These are phyloP conservation scores for Penicillium chermesinum DNA, from an alignment of 495 filamentous ascomycete genomes.

Conservation along the genomic window DNA sequence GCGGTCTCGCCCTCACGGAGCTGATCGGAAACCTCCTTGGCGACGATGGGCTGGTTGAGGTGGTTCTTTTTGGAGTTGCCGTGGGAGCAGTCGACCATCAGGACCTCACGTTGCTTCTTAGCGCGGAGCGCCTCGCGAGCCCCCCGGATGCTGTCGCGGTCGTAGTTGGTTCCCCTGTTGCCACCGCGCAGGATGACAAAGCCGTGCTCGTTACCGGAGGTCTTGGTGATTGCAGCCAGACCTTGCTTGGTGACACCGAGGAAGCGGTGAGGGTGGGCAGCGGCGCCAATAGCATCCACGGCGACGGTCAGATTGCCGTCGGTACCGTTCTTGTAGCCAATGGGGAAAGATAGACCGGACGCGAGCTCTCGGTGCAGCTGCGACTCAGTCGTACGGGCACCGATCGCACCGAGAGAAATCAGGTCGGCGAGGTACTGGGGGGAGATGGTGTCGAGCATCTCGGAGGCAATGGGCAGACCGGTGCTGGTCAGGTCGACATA, in stretches of 20 bases:
- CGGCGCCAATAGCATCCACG: slow-evolving; percentile 92
- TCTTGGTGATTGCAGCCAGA: slow-evolving; percentile 89
- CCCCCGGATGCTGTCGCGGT: slow-evolving; percentile 69
- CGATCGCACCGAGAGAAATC: slow-evolving; percentile 92
- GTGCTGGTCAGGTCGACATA: slow-evolving; percentile 81
- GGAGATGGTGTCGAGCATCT: slow-evolving; percentile 99
- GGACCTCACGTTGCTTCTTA: slow-evolving; percentile 80
- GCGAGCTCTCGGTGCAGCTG: slow-evolving; percentile 94
- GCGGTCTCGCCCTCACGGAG: slow-evolving; percentile 78
- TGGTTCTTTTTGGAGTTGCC: slow-evolving; percentile 65
- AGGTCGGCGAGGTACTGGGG: slow-evolving; percentile 92
- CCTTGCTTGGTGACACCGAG: slow-evolving; percentile 99
- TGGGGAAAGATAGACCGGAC: slow-evolving; percentile 94
- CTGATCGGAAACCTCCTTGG: slow-evolving; percentile 75
- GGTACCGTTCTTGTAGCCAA: slow-evolving; percentile 99
- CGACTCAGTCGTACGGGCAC: slow-evolving; percentile 93
- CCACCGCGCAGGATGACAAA: slow-evolving; percentile 95
- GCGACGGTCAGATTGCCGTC: slow-evolving; percentile 93
- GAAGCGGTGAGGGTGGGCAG: slow-evolving; percentile 90
- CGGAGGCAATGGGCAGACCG: slow-evolving; percentile 89
- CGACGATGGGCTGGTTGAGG: slow-evolving; percentile 88
- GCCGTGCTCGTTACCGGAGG: slow-evolving; percentile 88
- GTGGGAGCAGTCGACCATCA: slow-evolving; percentile 99
- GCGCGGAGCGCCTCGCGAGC: slow-evolving; percentile 76
- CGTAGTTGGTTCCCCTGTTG: slow-evolving; percentile 90